A percentile compares a stretch with the other conserved stretches of the same genome.
phyloP scores from a whole-genome alignment of 2,329 filamentous ascomycete species.

The Macrophomina phaseolina region DNA sequence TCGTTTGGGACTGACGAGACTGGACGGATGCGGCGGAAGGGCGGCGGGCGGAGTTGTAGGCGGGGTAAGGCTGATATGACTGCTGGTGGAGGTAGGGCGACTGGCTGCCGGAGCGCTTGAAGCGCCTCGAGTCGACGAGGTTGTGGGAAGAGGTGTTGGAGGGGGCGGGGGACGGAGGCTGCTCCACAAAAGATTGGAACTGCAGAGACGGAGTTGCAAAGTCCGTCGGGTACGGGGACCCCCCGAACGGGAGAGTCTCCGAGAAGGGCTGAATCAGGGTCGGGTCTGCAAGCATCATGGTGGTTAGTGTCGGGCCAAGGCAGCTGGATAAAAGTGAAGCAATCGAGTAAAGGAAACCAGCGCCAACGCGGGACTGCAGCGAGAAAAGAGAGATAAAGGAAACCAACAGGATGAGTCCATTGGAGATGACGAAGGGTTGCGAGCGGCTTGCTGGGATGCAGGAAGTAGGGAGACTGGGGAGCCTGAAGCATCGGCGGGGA shows the following conservation, averaged over 20 bases:
- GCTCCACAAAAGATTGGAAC: conserved; percentile 47
- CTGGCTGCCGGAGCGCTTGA: conserved; percentile 60
- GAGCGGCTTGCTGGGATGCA: conserved; percentile 33
- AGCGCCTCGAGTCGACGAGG: conserved; percentile 44
- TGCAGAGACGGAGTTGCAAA: conserved; percentile 49
- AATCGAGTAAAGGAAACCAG: not conserved
- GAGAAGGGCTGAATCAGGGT: conserved; percentile 61
- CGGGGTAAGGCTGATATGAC: conserved; percentile 60
- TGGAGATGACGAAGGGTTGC: conserved; percentile 30
- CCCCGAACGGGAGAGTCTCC: conserved; percentile 47
- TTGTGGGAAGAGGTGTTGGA: conserved; percentile 56
- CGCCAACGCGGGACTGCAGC: conserved; percentile 15
- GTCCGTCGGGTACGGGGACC: conserved; percentile 48
- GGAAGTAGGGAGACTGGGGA: conserved; percentile 31
- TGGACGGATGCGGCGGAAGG: conserved; percentile 74
- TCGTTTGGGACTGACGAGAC: conserved; percentile 67
- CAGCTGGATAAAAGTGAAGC: conserved; percentile 28
- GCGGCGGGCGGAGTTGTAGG: conserved; percentile 58
- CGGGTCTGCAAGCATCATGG: conserved; percentile 54
- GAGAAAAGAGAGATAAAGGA: conserved; percentile 34
- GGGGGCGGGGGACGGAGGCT: conserved; percentile 68
- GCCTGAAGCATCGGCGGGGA: conserved; percentile 29
- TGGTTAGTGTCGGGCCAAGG: conserved; percentile 8
- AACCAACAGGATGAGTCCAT: conserved; percentile 50
- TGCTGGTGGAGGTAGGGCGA: conserved; percentile 70